Conservation (phyloP, 2,329 filamentous ascomycete species). For the Penicillium occitanis region DNA sequence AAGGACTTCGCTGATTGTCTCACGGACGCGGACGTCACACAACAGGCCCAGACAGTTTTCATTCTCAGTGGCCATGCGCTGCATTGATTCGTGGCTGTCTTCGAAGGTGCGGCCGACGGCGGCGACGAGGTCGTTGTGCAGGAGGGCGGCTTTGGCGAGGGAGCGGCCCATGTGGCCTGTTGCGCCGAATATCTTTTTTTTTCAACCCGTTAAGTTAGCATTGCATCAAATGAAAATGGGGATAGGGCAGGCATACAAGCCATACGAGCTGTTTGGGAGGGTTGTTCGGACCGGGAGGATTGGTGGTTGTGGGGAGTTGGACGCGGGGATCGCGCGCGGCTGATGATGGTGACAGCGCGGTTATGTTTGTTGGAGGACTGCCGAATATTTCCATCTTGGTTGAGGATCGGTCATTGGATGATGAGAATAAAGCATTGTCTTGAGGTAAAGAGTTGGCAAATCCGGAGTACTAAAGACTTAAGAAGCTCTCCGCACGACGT, state of each 20-base stretch:
- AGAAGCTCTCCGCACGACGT: neutral
- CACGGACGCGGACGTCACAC: constrained; percentile 82
- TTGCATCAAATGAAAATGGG: neutral
- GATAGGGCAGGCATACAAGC: constrained; percentile 64
- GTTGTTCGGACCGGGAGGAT: constrained; percentile 72
- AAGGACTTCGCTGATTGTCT: constrained; percentile 73
- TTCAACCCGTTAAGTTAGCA: neutral
- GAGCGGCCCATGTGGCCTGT: constrained; percentile 97
- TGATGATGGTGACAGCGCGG: constrained; percentile 23
- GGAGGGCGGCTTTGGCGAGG: constrained; percentile 76
- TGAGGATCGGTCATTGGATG: neutral
- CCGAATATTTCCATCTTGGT: constrained; percentile 17
- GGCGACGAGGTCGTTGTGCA: constrained; percentile 77
- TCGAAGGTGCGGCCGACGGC: constrained; percentile 83
- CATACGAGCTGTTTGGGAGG: constrained; percentile 77
- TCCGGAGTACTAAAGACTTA: neutral
- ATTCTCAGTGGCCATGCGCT: constrained; percentile 63
- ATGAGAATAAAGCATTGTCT: neutral
- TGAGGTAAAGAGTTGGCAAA: neutral
- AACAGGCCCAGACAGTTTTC: constrained; percentile 69
- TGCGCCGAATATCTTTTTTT: constrained; percentile 76
- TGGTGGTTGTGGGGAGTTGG: constrained; percentile 77
- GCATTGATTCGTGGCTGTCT: constrained; percentile 70
- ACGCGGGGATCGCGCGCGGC: constrained; percentile 45
- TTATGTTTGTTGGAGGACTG: constrained; percentile 14